These are phyloP conservation scores for Microthlaspi erraticum DNA, from an alignment of 345 rosid genomes.

Conservation along the genomic window DNA sequence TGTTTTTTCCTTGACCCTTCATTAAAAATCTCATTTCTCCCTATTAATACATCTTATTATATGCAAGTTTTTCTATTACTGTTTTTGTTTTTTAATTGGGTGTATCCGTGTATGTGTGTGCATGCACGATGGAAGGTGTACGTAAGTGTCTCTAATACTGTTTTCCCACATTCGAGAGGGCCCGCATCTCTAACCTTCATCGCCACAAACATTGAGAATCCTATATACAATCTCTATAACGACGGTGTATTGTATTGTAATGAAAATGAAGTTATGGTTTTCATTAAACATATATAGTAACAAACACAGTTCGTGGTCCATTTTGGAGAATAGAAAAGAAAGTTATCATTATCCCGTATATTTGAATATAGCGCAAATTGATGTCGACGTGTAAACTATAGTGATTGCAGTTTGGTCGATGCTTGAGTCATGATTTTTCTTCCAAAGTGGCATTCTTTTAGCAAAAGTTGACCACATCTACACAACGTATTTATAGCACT, in stretches of 20 bases:
- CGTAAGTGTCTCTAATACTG: slow-evolving; percentile 45
- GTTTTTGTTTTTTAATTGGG: neutral
- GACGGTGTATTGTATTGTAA: too few species aligned
- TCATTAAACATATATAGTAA: slow-evolving; percentile 24
- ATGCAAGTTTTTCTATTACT: neutral
- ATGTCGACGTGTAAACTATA: slow-evolving; percentile 34
- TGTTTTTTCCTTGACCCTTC: slow-evolving; percentile 50
- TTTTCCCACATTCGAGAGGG: slow-evolving; percentile 9
- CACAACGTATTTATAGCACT: neutral
- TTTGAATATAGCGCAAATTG: slow-evolving; percentile 29
- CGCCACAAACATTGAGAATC: neutral
- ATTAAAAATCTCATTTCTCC: slow-evolving; percentile 9
- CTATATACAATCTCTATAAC: too few species aligned
- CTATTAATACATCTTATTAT: slow-evolving; percentile 6
- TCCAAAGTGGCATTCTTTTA: slow-evolving; percentile 37
- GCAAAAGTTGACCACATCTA: slow-evolving; percentile 33
- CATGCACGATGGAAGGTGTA: slow-evolving; percentile 44
- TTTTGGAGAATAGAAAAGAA: slow-evolving; percentile 7
- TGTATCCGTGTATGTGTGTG: slow-evolving; percentile 21
- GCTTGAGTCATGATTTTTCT: slow-evolving; percentile 29
- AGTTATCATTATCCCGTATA: slow-evolving; percentile 8
- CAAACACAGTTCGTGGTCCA: slow-evolving; percentile 15
- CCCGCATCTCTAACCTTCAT: slow-evolving; percentile 34
- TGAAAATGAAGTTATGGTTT: too few species aligned
- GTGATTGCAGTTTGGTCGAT: slow-evolving; percentile 35